Evolutionary conservation across 2,329 filamentous ascomycete genomes (phyloP), one percentile per base, ranked within the genome.

Genomic region (Ophiobolus disseminans): DNA sequence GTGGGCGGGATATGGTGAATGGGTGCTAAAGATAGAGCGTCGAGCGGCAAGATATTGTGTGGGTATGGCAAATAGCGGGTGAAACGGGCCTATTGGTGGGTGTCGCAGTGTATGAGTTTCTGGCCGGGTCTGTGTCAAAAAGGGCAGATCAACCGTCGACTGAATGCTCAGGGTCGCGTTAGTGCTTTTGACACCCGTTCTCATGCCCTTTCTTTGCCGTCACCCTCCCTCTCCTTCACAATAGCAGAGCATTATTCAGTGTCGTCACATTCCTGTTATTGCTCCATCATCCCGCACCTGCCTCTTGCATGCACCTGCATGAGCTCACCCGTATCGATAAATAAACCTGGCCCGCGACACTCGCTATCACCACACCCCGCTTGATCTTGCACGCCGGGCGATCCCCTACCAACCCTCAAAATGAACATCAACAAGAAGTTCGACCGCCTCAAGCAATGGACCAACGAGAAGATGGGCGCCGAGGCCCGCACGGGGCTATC

Each of bases 371-470:
- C 44, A 43, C 46, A 49, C 16, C 53, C 57, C 55, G 36, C 56
- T 44, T 40, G 37, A 45, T 30, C 53, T 53, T 50, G 42, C 50
- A 34, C 41, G 21, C 36, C 19, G 38, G 10, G 40, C 37, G 42
- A 21, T 38, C 14, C 43, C 34, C 44, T 20, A 26, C 19, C 50
- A 46, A 37, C 49, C 50, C 50, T 67, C 53, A 59, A 21, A 47
- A 84, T 84, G 82, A 84, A 85, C 65, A 79, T 86, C 73, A 86
- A 85, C 76, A 96, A 96, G 81, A 96, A 95, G 73, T 86, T 97
- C 72, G 93, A 92, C 77, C 88, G 93, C 69, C 87, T 96, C 80
- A 95, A 93, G 80, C 93, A 97, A 87, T 97, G 93, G 93, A 91
- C 92, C 28, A 91, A 91, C 62, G 93, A 97, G 78, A 90, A 92